Evolutionary conservation across 116 monocot species (phyloP).

Genomic region (Dioscorea cayenensis): DNA sequence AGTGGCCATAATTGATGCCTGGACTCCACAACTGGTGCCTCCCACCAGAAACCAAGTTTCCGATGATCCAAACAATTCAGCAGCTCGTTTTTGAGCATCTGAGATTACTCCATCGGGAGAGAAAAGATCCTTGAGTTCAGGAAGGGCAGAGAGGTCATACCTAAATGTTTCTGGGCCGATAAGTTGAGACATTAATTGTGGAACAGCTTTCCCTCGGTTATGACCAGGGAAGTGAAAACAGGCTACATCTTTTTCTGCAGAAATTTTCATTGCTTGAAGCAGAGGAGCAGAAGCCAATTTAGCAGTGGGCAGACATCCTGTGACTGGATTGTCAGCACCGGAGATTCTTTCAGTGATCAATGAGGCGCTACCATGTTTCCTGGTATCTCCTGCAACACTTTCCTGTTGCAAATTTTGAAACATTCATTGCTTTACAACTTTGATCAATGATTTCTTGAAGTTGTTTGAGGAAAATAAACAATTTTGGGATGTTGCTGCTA

Average conservation of each 20-base stretch:
- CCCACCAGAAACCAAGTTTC: conserved; percentile 85
- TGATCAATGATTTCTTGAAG: not conserved
- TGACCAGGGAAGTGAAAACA: conserved; percentile 93
- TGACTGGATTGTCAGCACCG: not conserved
- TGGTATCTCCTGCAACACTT: not conserved
- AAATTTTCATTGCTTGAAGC: conserved; percentile 40
- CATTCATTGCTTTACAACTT: conserved; percentile 2
- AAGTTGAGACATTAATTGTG: conserved; percentile 32
- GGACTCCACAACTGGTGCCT: conserved; percentile 81
- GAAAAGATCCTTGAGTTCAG: conserved; percentile 73
- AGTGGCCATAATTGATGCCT: conserved; percentile 82
- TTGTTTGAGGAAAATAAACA: not conserved
- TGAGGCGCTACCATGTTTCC: conserved; percentile 9
- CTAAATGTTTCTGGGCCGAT: conserved; percentile 38
- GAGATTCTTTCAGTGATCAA: not conserved
- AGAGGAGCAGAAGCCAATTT: conserved; percentile 34
- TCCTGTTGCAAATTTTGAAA: conserved; percentile 23
- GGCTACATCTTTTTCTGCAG: conserved; percentile 50
- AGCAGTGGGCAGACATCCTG: conserved; percentile 2
- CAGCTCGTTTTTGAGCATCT: conserved; percentile 57
- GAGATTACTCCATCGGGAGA: conserved; percentile 66
- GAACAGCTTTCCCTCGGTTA: conserved; percentile 68
- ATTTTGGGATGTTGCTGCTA: not conserved
- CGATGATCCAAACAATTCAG: conserved; percentile 60
- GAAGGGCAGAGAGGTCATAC: conserved; percentile 70